A percentile compares a stretch with the other conserved stretches of the same genome.
These are phyloP conservation scores for Lecanosticta acicola DNA, from an alignment of 2,329 filamentous ascomycete genomes.

Conservation along the genomic window DNA sequence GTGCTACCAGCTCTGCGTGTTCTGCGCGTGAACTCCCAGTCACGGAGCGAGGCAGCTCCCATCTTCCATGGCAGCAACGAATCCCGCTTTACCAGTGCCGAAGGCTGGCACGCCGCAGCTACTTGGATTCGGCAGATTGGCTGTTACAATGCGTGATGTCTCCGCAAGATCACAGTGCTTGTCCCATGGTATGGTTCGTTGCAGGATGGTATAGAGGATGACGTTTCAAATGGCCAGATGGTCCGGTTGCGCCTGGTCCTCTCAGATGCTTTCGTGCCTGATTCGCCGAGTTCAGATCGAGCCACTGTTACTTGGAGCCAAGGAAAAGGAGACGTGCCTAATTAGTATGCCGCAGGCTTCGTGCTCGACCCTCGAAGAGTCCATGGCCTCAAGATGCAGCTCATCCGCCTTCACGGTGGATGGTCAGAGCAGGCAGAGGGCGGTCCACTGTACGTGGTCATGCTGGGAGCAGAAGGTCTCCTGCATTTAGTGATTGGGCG, in stretches of 20 bases:
- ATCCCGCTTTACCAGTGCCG: constrained; percentile 31
- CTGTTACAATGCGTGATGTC: not conserved
- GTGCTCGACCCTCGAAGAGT: not conserved
- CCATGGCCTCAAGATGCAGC: not conserved
- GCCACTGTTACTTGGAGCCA: too few species aligned
- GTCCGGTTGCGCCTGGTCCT: not conserved
- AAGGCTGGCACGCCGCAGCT: not conserved
- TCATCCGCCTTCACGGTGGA: not conserved
- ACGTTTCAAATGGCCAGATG: too few species aligned
- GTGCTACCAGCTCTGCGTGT: not conserved
- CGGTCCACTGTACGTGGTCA: not conserved
- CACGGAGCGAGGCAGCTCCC: constrained; percentile 36
- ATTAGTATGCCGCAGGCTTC: not conserved
- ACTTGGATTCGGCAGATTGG: not conserved
- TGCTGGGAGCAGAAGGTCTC: not conserved
- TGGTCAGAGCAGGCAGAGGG: not conserved
- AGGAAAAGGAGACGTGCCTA: too few species aligned
- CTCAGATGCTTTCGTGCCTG: not conserved
- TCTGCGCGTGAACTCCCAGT: constrained; percentile 17
- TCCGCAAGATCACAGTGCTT: not conserved
- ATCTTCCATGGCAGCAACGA: constrained; percentile 44
- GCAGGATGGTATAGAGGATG: not conserved
- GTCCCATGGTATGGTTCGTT: not conserved
- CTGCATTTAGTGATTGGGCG: not conserved
- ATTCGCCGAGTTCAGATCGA: too few species aligned